Base-by-base conservation (phyloP, 1,284 basidiomycete species). In the Moesziomyces sp. region DNA sequence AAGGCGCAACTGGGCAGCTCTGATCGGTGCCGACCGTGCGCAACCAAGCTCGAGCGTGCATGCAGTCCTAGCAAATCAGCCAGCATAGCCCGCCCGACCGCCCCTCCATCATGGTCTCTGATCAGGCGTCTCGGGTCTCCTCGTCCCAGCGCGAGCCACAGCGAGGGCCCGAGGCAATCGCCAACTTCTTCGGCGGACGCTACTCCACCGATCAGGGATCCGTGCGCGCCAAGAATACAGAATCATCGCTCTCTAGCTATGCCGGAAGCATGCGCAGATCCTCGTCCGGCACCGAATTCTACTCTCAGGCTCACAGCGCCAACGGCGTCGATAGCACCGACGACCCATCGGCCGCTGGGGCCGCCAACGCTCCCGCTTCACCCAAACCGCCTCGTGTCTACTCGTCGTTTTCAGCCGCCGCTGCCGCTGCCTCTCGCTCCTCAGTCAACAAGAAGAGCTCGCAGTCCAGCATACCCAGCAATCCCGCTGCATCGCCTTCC, bases 381-480 rank as follows among this genome's bases (percentile, higher is more conserved):
- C 26, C 54, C 9, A 67, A 46, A 24, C 35, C 59, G 24, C 70
- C 70, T 24, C 64, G 64, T 6, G 47, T 74, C 30, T 69, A 69
- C 45, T 62, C 46, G 10, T 69, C 65, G 1, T 74, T 74, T 54
- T 61, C 53, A 26, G 65, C 61, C 9, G 71, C 71, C n/a, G 66
- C 58, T 10, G 71, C 65, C 11, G 71, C 71, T 10, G 71, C 71
- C 3, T 74, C 71, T 6, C 61, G 65, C 16, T 74, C 71, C 4
- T 74, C 71, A 18, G 58, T 74, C 28, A 62, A 65, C 55, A 61
- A 74, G 23, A 30, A 61, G 21, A 10, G 26, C 18, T 67, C 70
- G 38, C 58, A 62, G 40, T 34, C 58, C 3, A 62, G 55, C 45
- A 19, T 67, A 11, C 57, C 63, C 7, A 48, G 24, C 45, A 54